These are phyloP conservation scores for Phytophthora pisi DNA, from an alignment of 352 stramenopile genomes.

Conservation along the genomic window DNA sequence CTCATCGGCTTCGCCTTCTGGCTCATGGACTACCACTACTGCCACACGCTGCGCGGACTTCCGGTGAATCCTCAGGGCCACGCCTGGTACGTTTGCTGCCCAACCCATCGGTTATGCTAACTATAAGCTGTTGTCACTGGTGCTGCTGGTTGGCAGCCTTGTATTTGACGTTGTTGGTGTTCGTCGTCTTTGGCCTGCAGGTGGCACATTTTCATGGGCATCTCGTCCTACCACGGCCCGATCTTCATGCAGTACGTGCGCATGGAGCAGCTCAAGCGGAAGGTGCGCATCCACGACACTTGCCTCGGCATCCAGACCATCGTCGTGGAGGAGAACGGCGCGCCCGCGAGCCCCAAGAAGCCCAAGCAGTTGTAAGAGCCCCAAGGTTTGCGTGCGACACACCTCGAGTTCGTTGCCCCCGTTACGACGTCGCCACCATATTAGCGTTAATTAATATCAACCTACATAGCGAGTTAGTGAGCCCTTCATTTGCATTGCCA, in stretches of 20 bases:
- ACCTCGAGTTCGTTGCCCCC: conserved; percentile 8
- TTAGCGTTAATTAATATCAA: conserved; percentile 12
- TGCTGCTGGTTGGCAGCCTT: neutral
- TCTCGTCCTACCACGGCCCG: conserved; percentile 77
- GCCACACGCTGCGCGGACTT: conserved; percentile 52
- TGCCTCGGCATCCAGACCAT: conserved; percentile 74
- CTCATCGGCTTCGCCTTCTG: conserved; percentile 73
- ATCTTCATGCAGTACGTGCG: conserved; percentile 90
- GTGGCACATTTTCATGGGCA: conserved; percentile 86
- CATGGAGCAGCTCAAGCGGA: conserved; percentile 75
- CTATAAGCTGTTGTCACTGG: too few species aligned
- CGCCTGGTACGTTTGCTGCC: conserved; percentile 59
- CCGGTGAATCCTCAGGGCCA: conserved; percentile 82
- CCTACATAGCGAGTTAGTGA: neutral
- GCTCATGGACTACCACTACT: conserved; percentile 87
- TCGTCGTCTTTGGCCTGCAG: conserved; percentile 21
- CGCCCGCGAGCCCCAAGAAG: conserved; percentile 28
- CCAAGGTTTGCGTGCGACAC: conserved; percentile 8
- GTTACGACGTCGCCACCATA: conserved; percentile 5
- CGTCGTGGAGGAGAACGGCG: conserved; percentile 42
- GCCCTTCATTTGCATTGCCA: neutral
- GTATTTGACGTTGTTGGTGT: neutral
- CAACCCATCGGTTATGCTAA: too few species aligned
- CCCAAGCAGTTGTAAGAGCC: conserved; percentile 22
- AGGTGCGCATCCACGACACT: conserved; percentile 56